Percentiles rank a stretch among this genome's conserved stretches.
Evolutionary conservation across 768 basidiomycete species (phyloP).

Genomic region (Calocybe cyanea): DNA sequence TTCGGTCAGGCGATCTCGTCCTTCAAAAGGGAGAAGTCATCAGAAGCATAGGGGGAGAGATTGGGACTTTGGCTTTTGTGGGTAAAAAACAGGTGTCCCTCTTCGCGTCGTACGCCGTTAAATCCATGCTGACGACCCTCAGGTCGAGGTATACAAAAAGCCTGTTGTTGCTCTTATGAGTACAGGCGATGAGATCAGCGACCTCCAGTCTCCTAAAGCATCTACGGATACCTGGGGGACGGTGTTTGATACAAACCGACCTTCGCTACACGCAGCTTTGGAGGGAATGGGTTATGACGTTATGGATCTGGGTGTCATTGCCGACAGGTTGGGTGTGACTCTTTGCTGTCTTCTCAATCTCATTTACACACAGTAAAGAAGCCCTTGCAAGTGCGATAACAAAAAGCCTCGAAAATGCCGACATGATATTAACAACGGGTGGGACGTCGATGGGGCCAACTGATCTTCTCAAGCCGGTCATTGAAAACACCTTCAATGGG

Average conservation of each 20-base stretch:
- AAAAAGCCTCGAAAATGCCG: slow-evolving; percentile 57
- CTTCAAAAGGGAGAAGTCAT: slow-evolving; percentile 61
- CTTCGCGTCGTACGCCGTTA: not conserved
- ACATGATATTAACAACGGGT: slow-evolving; percentile 80
- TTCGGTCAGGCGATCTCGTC: slow-evolving; percentile 61
- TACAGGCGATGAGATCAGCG: slow-evolving; percentile 80
- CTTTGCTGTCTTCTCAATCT: not conserved
- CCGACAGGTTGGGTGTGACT: slow-evolving; percentile 54
- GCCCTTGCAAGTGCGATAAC: slow-evolving; percentile 56
- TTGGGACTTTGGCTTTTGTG: slow-evolving; percentile 79
- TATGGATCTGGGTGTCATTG: slow-evolving; percentile 76
- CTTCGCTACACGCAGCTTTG: slow-evolving; percentile 67
- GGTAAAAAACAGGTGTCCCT: slow-evolving; percentile 59
- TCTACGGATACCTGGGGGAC: slow-evolving; percentile 54
- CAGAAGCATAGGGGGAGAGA: slow-evolving; percentile 69
- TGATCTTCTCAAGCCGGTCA: slow-evolving; percentile 84
- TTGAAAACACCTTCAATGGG: slow-evolving; percentile 74
- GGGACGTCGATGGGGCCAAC: slow-evolving; percentile 91
- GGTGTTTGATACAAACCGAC: slow-evolving; percentile 85
- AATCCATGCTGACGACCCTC: not conserved
- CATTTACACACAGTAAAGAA: slow-evolving; percentile 38
- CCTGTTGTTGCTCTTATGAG: slow-evolving; percentile 79
- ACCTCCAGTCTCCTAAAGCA: slow-evolving; percentile 45
- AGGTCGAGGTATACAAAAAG: slow-evolving; percentile 70
- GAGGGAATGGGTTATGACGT: slow-evolving; percentile 74